Evolutionary conservation across 2,329 filamentous ascomycete genomes (phyloP), one percentile per base, ranked within the genome.

Genomic region (Fragosphaeria purpurea): DNA sequence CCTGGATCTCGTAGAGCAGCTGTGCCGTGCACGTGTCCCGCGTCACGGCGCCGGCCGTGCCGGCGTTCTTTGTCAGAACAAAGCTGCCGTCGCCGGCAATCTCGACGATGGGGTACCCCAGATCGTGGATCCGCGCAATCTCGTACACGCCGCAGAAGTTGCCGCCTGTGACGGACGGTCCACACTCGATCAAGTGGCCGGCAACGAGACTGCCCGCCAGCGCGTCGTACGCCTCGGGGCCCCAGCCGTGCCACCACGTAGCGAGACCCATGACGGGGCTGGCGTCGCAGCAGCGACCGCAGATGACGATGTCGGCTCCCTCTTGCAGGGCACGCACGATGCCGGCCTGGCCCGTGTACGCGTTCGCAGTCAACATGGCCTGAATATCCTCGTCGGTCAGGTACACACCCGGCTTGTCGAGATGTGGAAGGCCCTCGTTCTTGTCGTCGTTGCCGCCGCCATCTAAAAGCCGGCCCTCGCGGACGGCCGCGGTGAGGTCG

Each of bases 211-310:
- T 63, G 0, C 71, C 71, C 0, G 76, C 77, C 4, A 81, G 63
- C 13, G 65, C 56, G 50, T 80, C 69, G 31, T 71, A 76, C 30
- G 72, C 66, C 0, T 63, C 67, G 11, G 70, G 66, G 1, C 54
- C 54, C 77, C 76, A 81, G 1, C 65, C 62, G 48, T 80, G 69
- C 70, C 76, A 81, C 63, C 69, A 80, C 57, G 71, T 71, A 0
- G 76, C 76, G 0, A 75, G 74, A 0, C 73, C 50, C 45, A 80
- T 78, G 0, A 77, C 74, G 0, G 73, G 74, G 4, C 69, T 72
- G 0, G 74, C 73, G 34, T 53, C 52, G 30, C 13, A 33, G 45
- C 45, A 71, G 4, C 73, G 65, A 0, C 73, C 73, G 47, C 71
- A 75, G 1, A 76, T 66, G 43, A 76, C 64, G 31, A 76, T 73